A percentile compares a stretch with the other conserved stretches of the same genome.
Evolutionary conservation across 169 alveolate genomes (phyloP).

Genomic region (Eimeria necatrix): DNA sequence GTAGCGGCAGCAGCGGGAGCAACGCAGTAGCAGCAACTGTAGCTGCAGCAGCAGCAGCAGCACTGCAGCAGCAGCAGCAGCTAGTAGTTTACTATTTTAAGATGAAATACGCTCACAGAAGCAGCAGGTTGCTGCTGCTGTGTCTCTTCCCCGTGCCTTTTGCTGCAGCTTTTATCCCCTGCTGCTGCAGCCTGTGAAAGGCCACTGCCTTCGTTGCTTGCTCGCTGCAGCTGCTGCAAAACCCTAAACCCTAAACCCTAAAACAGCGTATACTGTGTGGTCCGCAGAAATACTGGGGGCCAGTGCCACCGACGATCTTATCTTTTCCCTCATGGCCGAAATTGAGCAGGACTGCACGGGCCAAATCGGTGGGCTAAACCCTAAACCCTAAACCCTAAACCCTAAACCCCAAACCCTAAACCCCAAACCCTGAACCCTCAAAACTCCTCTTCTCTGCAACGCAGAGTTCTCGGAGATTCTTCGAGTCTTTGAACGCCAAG

Average conservation of each 20-base stretch:
- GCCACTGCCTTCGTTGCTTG: too few species aligned
- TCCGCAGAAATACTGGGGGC: conserved; percentile 24
- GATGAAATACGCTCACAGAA: neutral
- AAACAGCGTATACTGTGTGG: neutral
- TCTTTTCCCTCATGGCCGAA: conserved; percentile 68
- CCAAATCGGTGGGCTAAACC: conserved; percentile 47
- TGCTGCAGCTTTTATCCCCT: too few species aligned
- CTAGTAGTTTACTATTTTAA: neutral
- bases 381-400: neutral
- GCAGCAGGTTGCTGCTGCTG: neutral
- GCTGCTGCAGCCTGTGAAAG: too few species aligned
- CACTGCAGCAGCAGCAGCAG: conserved; percentile 11
- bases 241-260: too few species aligned
- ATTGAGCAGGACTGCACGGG: conserved; percentile 75
- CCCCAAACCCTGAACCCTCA: neutral
- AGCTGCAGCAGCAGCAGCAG: neutral
- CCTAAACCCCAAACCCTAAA: neutral
- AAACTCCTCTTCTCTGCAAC: neutral
- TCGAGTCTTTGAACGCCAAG: conserved; percentile 29
- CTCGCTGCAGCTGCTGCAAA: too few species aligned
- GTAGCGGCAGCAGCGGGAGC: neutral
- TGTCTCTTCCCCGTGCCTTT: too few species aligned
- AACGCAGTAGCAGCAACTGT: neutral
- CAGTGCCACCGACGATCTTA: conserved; percentile 62
- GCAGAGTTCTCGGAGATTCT: conserved; percentile 9